Evolutionary conservation across 176 grass and related monocot genomes (phyloP).

Genomic region (Bolboschoenus planiculmis): DNA sequence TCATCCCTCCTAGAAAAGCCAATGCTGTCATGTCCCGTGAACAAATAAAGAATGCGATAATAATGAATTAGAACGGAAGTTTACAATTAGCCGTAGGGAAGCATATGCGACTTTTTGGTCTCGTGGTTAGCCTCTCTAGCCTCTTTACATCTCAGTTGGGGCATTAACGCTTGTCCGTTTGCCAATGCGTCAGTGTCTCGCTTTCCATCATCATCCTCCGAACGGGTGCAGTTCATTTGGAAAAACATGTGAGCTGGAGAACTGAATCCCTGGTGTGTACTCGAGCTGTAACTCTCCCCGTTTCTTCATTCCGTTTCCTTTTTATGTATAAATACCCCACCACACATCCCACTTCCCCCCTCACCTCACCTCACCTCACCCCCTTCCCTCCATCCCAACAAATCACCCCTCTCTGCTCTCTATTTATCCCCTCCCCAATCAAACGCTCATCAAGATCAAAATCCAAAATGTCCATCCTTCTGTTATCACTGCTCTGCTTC

Average conservation of each 20-base stretch:
- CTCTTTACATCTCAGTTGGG: constrained; percentile 21
- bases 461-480: constrained; percentile 11
- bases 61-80: too few species aligned
- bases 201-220: not conserved
- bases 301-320: not conserved
- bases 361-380: not conserved
- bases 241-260: constrained; percentile 17
- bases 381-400: not conserved
- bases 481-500: constrained; percentile 38
- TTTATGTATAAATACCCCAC: constrained; percentile 1
- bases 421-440: not conserved
- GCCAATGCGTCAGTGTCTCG: not conserved
- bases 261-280: constrained; percentile 2
- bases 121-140: not conserved
- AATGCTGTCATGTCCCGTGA: not conserved
- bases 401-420: not conserved
- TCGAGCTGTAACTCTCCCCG: constrained; percentile 16
- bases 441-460: too few species aligned
- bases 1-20: constrained; percentile 10
- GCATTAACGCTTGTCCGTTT: not conserved
- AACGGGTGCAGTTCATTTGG: constrained; percentile 5
- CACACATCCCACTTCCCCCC: not conserved
- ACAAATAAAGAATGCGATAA: not conserved
- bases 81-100: not conserved
- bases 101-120: not conserved